Conservation (phyloP, 371 early-diverging fungal genomes). For the Thermomucor indicae-seudaticae region DNA sequence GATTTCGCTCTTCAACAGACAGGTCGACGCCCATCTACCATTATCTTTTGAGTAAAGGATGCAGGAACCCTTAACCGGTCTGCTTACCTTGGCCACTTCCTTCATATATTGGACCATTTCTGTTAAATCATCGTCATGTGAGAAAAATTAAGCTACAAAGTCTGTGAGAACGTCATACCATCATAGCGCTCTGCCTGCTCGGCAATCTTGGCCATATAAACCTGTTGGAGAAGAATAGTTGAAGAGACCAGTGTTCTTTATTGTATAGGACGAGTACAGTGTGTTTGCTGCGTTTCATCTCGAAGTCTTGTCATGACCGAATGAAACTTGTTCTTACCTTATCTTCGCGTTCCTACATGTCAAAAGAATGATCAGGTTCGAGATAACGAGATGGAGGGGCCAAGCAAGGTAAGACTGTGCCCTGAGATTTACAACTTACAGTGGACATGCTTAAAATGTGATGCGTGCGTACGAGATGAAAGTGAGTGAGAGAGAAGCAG, state of each 20-base stretch:
- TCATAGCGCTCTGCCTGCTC: conserved; percentile 99
- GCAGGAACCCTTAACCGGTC: neutral
- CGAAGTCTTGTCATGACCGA: too few species aligned
- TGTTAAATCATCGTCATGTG: conserved; percentile 29
- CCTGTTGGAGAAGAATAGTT: conserved; percentile 13
- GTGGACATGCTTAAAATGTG: conserved; percentile 12
- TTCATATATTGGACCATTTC: conserved; percentile 97
- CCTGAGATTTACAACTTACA: conserved; percentile 8
- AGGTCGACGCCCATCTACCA: conserved; percentile 64
- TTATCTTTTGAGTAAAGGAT: neutral
- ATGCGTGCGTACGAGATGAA: conserved; percentile 12
- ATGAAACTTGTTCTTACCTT: conserved; percentile 15
- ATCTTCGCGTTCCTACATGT: conserved; percentile 29
- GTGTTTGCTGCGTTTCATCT: too few species aligned
- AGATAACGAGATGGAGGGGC: too few species aligned
- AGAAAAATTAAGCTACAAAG: neutral
- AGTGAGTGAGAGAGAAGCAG: conserved; percentile 2
- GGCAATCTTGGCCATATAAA: conserved; percentile 96
- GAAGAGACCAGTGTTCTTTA: too few species aligned
- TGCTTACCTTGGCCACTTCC: conserved; percentile 59
- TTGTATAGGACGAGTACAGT: too few species aligned
- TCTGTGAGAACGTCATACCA: conserved; percentile 18
- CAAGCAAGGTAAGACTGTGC: neutral
- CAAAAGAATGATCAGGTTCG: too few species aligned
- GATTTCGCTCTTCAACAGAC: conserved; percentile 96